Percentiles rank a stretch among this genome's conserved stretches.
These are phyloP conservation scores for Diaporthe sp. DNA, from an alignment of 2,329 filamentous ascomycete genomes.

Conservation along the genomic window DNA sequence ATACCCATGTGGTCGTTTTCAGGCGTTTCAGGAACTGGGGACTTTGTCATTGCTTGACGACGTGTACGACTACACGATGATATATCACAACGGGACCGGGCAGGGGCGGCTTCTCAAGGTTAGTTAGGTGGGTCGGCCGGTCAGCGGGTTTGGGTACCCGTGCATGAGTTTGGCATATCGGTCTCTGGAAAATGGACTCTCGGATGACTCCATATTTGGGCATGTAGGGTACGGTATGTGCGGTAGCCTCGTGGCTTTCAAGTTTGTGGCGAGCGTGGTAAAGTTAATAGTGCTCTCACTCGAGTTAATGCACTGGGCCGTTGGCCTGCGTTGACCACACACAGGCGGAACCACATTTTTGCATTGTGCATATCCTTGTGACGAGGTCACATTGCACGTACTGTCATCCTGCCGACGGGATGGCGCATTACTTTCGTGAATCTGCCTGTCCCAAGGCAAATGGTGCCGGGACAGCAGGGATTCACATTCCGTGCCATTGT, in stretches of 20 bases:
- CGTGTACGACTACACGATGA: slow-evolving; percentile 31
- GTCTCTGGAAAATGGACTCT: slow-evolving; percentile 25
- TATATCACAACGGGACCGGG: slow-evolving; percentile 7
- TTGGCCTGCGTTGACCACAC: background rate
- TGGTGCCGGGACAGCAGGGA: background rate
- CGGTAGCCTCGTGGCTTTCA: slow-evolving; percentile 4
- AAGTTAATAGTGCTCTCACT: background rate
- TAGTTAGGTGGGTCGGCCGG: slow-evolving; percentile 8
- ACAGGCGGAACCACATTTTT: too few species aligned
- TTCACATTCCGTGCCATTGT: background rate
- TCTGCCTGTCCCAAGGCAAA: too few species aligned
- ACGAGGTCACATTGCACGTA: background rate
- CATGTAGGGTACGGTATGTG: slow-evolving; percentile 11
- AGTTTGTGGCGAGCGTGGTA: background rate
- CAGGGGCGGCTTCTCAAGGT: background rate
- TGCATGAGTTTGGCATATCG: slow-evolving; percentile 17
- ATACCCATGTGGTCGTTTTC: slow-evolving; percentile 10
- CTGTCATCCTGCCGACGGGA: background rate
- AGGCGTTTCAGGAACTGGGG: slow-evolving; percentile 25
- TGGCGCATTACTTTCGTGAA: background rate
- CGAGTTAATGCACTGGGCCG: slow-evolving; percentile 11
- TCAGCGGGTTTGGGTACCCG: slow-evolving; percentile 13
- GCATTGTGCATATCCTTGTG: background rate
- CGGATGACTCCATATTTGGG: slow-evolving; percentile 3
- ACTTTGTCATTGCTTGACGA: slow-evolving; percentile 28